Conservation (phyloP, 2,329 filamentous ascomycete genomes). For the Penicillium sp. region DNA sequence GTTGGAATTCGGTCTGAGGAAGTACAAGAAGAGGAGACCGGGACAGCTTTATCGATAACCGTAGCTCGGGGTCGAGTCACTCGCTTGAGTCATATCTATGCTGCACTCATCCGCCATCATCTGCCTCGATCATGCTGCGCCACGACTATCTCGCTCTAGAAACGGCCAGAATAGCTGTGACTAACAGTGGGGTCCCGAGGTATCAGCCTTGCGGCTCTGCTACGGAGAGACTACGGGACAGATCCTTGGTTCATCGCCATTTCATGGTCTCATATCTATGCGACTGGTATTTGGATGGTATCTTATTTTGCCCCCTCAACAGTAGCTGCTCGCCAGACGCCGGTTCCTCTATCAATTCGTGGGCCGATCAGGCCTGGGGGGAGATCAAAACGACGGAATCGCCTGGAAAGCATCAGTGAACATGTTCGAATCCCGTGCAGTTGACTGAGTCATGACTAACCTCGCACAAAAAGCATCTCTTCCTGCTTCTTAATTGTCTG, state of each 20-base stretch:
- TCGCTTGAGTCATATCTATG: slow-evolving; percentile 26
- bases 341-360: slow-evolving; percentile 14
- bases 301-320: slow-evolving; percentile 10
- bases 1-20: background rate
- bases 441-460: slow-evolving; percentile 49
- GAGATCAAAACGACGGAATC: slow-evolving; percentile 73
- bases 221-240: background rate
- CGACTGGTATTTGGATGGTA: slow-evolving; percentile 18
- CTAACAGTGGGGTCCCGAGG: slow-evolving; percentile 8
- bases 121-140: slow-evolving; percentile 9
- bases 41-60: slow-evolving; percentile 36
- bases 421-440: background rate
- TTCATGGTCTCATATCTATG: slow-evolving; percentile 25
- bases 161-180: slow-evolving; percentile 3
- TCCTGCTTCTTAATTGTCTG: slow-evolving; percentile 95
- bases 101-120: slow-evolving; percentile 2
- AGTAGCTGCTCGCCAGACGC: slow-evolving; percentile 19
- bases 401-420: slow-evolving; percentile 50
- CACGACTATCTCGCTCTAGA: slow-evolving; percentile 4
- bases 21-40: slow-evolving; percentile 8
- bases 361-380: slow-evolving; percentile 50
- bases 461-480: slow-evolving; percentile 98
- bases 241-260: slow-evolving; percentile 11
- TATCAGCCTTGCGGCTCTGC: slow-evolving; percentile 10
- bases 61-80: slow-evolving; percentile 16